A percentile compares a stretch with the other conserved stretches of the same genome.
Conservation (phyloP, 1,284 basidiomycete genomes). For the Puccinia brachypodii region DNA sequence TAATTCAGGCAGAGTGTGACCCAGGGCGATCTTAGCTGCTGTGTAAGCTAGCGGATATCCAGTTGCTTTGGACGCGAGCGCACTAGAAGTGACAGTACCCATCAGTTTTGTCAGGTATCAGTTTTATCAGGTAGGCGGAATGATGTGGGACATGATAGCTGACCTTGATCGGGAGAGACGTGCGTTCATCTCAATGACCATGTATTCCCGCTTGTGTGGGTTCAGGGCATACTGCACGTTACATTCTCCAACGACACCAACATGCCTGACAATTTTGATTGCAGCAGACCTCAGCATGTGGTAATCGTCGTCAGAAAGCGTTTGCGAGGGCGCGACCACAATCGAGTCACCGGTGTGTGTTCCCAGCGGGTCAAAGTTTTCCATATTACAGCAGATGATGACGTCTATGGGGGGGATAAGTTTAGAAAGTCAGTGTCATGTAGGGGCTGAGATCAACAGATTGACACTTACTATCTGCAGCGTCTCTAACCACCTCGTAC, state of each 20-base stretch:
- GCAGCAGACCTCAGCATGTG: constrained; percentile 98
- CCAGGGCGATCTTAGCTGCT: constrained; percentile 98
- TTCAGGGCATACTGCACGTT: constrained; percentile 99
- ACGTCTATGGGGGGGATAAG: constrained; percentile 64
- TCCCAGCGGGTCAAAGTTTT: constrained; percentile 98
- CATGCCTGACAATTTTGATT: constrained; percentile 94
- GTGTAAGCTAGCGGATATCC: constrained; percentile 99
- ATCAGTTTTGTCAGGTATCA: background rate
- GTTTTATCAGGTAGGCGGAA: background rate
- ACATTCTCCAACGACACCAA: constrained; percentile 91
- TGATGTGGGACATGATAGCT: background rate
- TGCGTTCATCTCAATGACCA: constrained; percentile 71
- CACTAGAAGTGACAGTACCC: constrained; percentile 61
- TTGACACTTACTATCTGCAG: constrained; percentile 65
- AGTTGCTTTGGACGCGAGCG: constrained; percentile 96
- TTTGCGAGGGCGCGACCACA: constrained; percentile 97
- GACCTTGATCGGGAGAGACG: constrained; percentile 54
- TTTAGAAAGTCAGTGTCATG: background rate
- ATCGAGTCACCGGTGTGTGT: constrained; percentile 99
- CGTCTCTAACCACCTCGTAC: constrained; percentile 98
- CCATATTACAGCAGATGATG: constrained; percentile 95
- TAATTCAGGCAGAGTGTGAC: constrained; percentile 93
- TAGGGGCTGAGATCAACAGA: background rate
- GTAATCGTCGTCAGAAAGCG: constrained; percentile 94
- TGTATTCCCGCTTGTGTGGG: constrained; percentile 88